A percentile compares a stretch with the other conserved stretches of the same genome.
Conservation (phyloP, 352 stramenopile genomes). For the Phytophthora constricta region DNA sequence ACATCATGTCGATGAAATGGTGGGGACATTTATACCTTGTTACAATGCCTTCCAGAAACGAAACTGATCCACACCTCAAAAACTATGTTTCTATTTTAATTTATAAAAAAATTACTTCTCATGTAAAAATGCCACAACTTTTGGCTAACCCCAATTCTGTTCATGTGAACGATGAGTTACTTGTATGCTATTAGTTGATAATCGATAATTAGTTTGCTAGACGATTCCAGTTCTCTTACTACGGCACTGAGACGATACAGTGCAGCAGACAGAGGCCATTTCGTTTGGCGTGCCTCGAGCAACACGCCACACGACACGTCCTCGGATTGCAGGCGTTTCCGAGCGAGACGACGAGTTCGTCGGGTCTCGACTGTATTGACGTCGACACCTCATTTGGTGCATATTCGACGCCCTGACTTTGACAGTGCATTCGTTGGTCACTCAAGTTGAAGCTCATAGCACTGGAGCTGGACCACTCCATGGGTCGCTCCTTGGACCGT, state of each 20-base stretch:
- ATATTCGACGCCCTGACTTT: slow-evolving; percentile 5
- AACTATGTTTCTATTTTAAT: slow-evolving; percentile 3
- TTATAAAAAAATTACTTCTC: too few relatives aligned
- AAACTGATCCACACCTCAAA: slow-evolving; percentile 62
- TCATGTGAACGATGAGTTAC: too few relatives aligned
- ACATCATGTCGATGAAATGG: slow-evolving; percentile 70
- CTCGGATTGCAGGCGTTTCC: slow-evolving; percentile 2
- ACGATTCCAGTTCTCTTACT: slow-evolving; percentile 19
- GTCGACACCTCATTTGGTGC: not conserved
- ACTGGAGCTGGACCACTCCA: slow-evolving; percentile 10
- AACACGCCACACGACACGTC: slow-evolving; percentile 17
- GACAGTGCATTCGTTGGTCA: not conserved
- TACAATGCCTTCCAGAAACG: slow-evolving; percentile 78
- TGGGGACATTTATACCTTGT: slow-evolving; percentile 83
- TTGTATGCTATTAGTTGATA: too few relatives aligned
- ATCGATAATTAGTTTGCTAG: not conserved
- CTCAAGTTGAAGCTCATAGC: not conserved
- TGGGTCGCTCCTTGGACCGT: slow-evolving; percentile 1
- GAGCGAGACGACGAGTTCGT: slow-evolving; percentile 15
- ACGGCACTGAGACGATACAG: slow-evolving; percentile 5
- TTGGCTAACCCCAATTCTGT: too few relatives aligned
- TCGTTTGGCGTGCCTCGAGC: slow-evolving; percentile 25
- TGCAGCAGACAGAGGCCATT: slow-evolving; percentile 36
- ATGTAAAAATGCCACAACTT: too few relatives aligned
- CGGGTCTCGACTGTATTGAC: not conserved